Conservation (phyloP, 1,139 yeast species). For the Diutina mesorugosa region DNA sequence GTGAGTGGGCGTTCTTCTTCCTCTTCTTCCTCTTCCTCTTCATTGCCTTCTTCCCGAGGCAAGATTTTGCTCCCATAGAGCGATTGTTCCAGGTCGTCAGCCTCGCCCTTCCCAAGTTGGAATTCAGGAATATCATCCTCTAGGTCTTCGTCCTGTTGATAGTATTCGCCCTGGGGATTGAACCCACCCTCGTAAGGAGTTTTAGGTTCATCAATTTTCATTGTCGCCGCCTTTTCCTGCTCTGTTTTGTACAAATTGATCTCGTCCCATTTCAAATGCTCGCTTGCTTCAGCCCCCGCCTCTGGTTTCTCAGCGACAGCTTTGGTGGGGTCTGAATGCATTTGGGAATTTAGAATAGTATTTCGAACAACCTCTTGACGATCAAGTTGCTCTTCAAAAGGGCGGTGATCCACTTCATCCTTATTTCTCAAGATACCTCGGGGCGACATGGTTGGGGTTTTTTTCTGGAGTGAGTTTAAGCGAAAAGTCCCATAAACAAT, state of each 20-base stretch:
- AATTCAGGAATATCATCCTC: slow-evolving; percentile 22
- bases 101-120: slow-evolving; percentile 31
- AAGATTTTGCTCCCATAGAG: slow-evolving; percentile 27
- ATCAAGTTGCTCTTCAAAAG: slow-evolving; percentile 16
- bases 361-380: slow-evolving; percentile 33
- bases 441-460: slow-evolving; percentile 12
- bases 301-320: not conserved
- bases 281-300: slow-evolving; percentile 4
- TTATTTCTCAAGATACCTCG: slow-evolving; percentile 33
- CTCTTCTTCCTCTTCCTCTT: slow-evolving; percentile 16
- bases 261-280: slow-evolving; percentile 62
- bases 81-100: slow-evolving; percentile 11
- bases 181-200: slow-evolving; percentile 95
- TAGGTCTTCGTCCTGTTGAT: slow-evolving; percentile 58
- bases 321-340: slow-evolving; percentile 16
- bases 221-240: slow-evolving; percentile 58
- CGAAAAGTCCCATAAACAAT: not conserved
- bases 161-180: slow-evolving; percentile 74
- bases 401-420: slow-evolving; percentile 6
- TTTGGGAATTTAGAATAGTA: slow-evolving; percentile 28
- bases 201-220: slow-evolving; percentile 92
- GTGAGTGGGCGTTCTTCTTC: slow-evolving; percentile 26
- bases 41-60: slow-evolving; percentile 11
- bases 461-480: not conserved
- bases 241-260: slow-evolving; percentile 53